Base-by-base conservation (phyloP, 192 early-diverging fungal genomes). In the Coemansia sp. region DNA sequence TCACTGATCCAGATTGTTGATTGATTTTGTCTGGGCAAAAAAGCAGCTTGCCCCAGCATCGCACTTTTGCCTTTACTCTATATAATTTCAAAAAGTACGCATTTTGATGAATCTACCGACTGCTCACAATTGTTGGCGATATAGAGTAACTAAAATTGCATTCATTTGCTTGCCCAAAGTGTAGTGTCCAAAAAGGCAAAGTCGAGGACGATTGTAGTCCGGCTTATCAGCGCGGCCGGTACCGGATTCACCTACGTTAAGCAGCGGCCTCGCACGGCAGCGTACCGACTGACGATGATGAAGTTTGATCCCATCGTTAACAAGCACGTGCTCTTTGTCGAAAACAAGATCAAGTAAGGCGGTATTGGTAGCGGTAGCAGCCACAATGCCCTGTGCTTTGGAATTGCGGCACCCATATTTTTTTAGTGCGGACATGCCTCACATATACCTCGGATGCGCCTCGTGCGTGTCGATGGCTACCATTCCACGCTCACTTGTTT, bases 291-390 rank as follows among this genome's bases (percentile, higher is more conserved):
- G 55, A 86, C 88, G 34, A 86, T 94, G 69, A 93, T 93, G 89
- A 98, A 98, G 86, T 92, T 89, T 67, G 96, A 98, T 80, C 96
- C 96, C 37, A 82, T 88, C 63, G 92, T 91, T 42, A 93, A 92
- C 73, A 86, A 89, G 71, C 93, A 92, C 65, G 92, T 94, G 45
- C 77, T 96, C 64, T 96, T 96, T 80, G 87, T 72, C 33, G 94
- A 96, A 69, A 87, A 90, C 68, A 93, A 93, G 83, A 91, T 89
- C 75, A 91, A 91, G 63, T 78, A 77, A 46, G 14, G 24, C 13
- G 23, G 18, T 46, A 37, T n/a, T n/a, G n/a, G n/a, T n/a, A n/a
- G n/a, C n/a, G n/a, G n/a, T n/a, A n/a, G n/a, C n/a, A n/a, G n/a
- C n/a, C n/a, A n/a, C n/a, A n/a, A n/a, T n/a, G n/a, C n/a, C n/a